phyloP scores from a whole-genome alignment of 352 stramenopile species.

The Globisporangium viniferum region DNA sequence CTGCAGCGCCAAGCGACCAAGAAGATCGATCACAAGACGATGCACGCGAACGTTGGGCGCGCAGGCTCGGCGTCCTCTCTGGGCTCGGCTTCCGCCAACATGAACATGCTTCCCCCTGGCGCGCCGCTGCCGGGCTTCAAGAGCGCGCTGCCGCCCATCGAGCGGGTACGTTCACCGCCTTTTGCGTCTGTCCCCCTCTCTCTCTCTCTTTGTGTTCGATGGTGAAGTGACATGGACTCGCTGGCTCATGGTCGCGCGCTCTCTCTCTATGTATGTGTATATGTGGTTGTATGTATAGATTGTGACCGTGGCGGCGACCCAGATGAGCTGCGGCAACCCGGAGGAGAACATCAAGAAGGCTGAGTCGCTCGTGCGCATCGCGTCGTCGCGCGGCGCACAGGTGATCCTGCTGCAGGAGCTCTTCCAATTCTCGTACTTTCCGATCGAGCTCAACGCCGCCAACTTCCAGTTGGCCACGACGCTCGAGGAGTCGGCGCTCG shows the following conservation, averaged over 20 bases:
- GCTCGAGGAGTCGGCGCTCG: constrained; percentile 77
- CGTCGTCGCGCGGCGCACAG: constrained; percentile 81
- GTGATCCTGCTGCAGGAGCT: constrained; percentile 91
- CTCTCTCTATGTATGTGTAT: background rate
- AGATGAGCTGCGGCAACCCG: constrained; percentile 84
- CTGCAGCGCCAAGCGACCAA: background rate
- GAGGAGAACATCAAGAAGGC: constrained; percentile 91
- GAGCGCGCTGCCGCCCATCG: constrained; percentile 42
- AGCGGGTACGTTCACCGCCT: constrained; percentile 34
- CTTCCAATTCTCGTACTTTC: constrained; percentile 91
- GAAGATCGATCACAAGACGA: constrained; percentile 4
- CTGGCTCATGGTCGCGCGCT: background rate
- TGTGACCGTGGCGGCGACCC: constrained; percentile 83
- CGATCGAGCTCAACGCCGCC: constrained; percentile 84
- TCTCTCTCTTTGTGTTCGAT: background rate
- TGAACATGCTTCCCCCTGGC: constrained; percentile 18
- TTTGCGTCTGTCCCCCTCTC: background rate
- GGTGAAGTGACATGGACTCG: background rate
- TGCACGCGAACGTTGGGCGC: constrained; percentile 30
- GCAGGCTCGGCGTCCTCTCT: constrained; percentile 32
- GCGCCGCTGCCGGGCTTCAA: constrained; percentile 35
- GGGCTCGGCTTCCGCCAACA: constrained; percentile 21
- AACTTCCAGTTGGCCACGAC: constrained; percentile 88
- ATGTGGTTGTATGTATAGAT: constrained; percentile 31
- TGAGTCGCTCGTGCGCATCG: constrained; percentile 87